phyloP scores from a whole-genome alignment of 257 asterid genomes.

The Salvia hispanica region DNA sequence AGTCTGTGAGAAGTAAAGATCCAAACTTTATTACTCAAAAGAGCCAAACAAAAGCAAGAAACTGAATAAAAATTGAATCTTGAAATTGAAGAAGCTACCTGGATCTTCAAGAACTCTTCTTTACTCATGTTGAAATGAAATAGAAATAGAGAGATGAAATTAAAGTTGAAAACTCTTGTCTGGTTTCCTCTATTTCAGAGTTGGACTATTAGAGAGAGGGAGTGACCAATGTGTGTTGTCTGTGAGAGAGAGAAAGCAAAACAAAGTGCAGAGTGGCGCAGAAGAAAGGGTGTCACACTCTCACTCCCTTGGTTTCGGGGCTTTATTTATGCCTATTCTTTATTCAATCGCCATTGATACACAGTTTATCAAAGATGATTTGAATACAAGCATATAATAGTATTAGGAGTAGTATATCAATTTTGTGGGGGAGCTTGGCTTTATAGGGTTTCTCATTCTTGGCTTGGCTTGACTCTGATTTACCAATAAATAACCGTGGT shows the following conservation, averaged over 20 bases:
- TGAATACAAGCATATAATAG: too few species aligned
- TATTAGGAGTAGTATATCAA: too few species aligned
- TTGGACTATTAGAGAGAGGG: slow-evolving; percentile 55
- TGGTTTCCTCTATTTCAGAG: slow-evolving; percentile 57
- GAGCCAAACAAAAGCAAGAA: slow-evolving; percentile 9
- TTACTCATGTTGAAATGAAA: slow-evolving; percentile 57
- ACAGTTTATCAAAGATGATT: too few species aligned
- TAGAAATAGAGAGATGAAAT: slow-evolving; percentile 26
- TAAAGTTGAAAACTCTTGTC: slow-evolving; percentile 46
- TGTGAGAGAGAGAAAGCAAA: slow-evolving; percentile 42
- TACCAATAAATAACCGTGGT: slow-evolving; percentile 34
- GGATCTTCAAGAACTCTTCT: slow-evolving; percentile 95
- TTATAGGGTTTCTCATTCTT: slow-evolving; percentile 10
- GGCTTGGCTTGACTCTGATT: slow-evolving; percentile 39
- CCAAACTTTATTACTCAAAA: slow-evolving; percentile 37
- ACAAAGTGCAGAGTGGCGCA: slow-evolving; percentile 48
- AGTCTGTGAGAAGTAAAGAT: slow-evolving; percentile 75
- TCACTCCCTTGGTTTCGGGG: slow-evolving; percentile 48
- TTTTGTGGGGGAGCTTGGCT: slow-evolving; percentile 35
- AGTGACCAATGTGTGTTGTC: slow-evolving; percentile 30
- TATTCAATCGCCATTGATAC: too few species aligned
- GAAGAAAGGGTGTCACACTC: slow-evolving; percentile 48
- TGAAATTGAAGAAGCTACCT: slow-evolving; percentile 48
- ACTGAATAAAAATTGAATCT: neutral
- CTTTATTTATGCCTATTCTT: slow-evolving; percentile 43